Evolutionary conservation across 306 rosid species (phyloP).

Genomic region (Boehmeria nivea): DNA sequence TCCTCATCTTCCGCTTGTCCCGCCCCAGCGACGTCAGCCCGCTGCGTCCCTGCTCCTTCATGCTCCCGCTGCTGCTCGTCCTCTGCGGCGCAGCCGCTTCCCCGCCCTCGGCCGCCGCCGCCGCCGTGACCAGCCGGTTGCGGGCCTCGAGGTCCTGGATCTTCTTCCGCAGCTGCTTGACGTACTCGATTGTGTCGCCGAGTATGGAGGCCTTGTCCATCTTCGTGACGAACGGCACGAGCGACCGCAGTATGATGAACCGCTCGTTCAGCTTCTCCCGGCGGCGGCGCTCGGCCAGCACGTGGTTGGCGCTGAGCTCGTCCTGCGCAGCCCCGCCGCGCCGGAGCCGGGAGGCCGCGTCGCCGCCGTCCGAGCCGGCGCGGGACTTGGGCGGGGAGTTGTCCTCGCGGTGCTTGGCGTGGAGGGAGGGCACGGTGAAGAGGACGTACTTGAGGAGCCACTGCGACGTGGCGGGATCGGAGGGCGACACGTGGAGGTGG

Average conservation of each 20-base stretch:
- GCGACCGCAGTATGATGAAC: slow-evolving; percentile 68
- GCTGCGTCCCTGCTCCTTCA: slow-evolving; percentile 29
- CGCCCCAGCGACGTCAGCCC: slow-evolving; percentile 22
- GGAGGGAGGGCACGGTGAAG: slow-evolving; percentile 66
- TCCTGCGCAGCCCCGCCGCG: slow-evolving; percentile 64
- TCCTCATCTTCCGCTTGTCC: slow-evolving; percentile 64
- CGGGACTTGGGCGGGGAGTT: slow-evolving; percentile 38
- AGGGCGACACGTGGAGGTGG: slow-evolving; percentile 16
- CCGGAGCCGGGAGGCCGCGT: slow-evolving; percentile 26
- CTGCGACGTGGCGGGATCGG: slow-evolving; percentile 42
- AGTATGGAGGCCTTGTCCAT: slow-evolving; percentile 93
- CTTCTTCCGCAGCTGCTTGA: slow-evolving; percentile 64
- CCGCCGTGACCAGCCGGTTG: no score
- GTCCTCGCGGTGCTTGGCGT: slow-evolving; percentile 50
- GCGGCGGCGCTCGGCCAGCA: slow-evolving; percentile 73
- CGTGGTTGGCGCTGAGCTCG: slow-evolving; percentile 77
- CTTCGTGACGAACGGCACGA: slow-evolving; percentile 84
- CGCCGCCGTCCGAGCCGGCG: slow-evolving; percentile 20
- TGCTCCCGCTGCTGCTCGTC: slow-evolving; percentile 20
- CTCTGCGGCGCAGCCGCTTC: slow-evolving; percentile 31
- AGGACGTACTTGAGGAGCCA: slow-evolving; percentile 70
- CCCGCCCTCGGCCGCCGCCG: no score
- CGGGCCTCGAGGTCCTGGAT: slow-evolving; percentile 62
- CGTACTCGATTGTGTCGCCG: slow-evolving; percentile 89
- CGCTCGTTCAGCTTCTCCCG: slow-evolving; percentile 81